Base-by-base conservation (phyloP, 768 basidiomycete genomes). In the Boletellus sp. region DNA sequence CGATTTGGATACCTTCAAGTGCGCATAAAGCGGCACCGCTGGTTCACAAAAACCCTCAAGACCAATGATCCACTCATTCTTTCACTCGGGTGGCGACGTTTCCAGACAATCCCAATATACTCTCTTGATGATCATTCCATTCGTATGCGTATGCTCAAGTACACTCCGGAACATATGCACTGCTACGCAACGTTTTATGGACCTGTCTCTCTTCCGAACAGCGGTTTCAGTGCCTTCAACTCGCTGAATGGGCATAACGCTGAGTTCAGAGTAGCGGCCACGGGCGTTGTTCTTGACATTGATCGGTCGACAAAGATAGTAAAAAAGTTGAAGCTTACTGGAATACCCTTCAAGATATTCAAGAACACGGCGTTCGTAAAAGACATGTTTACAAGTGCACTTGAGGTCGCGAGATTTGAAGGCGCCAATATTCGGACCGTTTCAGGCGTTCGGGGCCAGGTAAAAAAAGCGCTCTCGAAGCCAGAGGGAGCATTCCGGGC, bases 121-220 rank as follows among this genome's bases (percentile, higher is more conserved):
- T 93, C 93, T 17, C 74, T 99, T 19, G 96, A 99, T 66, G 96
- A 99, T 69, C 94, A 96, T 64, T 92, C 89, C 10, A 95, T 97
- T 58, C 89, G 96, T 16, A 96, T 97, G 85, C 91, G 96, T 32
- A 90, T 98, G 87, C 87, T 99, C 72, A 99, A 99, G 72, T 99
- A 99, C 66, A 97, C 96, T 1, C 96, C 96, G 0, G 96, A 99
- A 71, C 96, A 99, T 63, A 97, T 95, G 96, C 96, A 99, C 66
- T 99, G 96, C 63, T 95, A 87, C 63, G 95, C 94, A 3, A 96
- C 94, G 3, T 96, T 98, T 70, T 99, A 94, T 63, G 95, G 93
- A 0, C 95, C 96, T 7, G 84, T 92, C 19, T 75, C 92, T 3
- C 73, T 90, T 0, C 95, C 94, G 19, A 96, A 96, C 70, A 96